Base-by-base conservation (phyloP, 2,329 filamentous ascomycete genomes). In the Colletotrichum gloeosporioides region DNA sequence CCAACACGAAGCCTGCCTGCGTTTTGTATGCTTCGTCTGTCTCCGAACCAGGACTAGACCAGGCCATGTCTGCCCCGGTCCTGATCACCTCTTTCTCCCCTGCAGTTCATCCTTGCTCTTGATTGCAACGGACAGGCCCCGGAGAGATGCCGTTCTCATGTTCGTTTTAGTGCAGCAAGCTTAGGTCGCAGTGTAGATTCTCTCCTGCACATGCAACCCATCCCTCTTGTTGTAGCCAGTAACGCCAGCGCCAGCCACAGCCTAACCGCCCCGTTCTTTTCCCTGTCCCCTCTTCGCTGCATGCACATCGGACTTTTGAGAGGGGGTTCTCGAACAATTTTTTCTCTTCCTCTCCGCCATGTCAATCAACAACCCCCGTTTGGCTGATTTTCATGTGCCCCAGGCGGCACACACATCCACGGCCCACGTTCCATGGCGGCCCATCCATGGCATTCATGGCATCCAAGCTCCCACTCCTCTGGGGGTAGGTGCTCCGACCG, bases 231-330 rank as follows among this genome's bases (percentile, higher is more conserved):
- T 61, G 49, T 34, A 29, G 27, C 53, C 31, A 61, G 49, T 57
- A 5, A 32, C 59, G n/a, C 59, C 31, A 34, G 59, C 59, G 66
- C 44, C 44, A 71, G 71, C 71, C 66, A 70, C 44, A 65, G 57
- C 66, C 66, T n/a, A 74, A 49, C 71, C 39, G 66, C 71, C 66
- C 67, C 59, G 32, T 64, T 74, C 18, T 74, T 70, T 65, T 63
- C 49, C 16, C 13, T 25, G 27, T 59, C n/a, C 27, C 27, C 34
- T 34, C 44, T 74, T 34, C 57, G 44, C 32, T 75, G 36, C 62
- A 39, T 66, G 68, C 36, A 31, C 68, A 69, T 73, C 73, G 57
- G 57, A 27, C 25, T 57, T 65, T 13, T 44, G 31, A 32, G 53
- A 29, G 49, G 66, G 49, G 29, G 59, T 65, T 53, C 62, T 71